Evolutionary conservation across 352 stramenopile species (phyloP).

Genomic region (Phytophthora brassicae): DNA sequence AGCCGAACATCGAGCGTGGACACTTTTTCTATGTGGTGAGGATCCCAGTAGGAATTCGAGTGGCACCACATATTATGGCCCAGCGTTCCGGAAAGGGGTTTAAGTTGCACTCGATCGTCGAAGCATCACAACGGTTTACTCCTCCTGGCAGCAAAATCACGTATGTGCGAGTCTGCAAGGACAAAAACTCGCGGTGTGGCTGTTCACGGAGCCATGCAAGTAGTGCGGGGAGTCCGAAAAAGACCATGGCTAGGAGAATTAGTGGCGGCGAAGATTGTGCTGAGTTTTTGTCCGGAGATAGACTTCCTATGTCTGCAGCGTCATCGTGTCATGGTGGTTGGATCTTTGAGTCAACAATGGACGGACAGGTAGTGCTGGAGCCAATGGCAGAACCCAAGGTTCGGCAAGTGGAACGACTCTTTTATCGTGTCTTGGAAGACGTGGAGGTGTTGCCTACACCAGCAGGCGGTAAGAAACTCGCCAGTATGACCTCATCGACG

Average conservation of each 20-base stretch:
- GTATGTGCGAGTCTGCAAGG: constrained; percentile 80
- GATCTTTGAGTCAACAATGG: constrained; percentile 88
- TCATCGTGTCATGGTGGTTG: constrained; percentile 68
- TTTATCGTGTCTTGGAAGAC: constrained; percentile 77
- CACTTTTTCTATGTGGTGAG: constrained; percentile 87
- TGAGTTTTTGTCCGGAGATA: constrained; percentile 9
- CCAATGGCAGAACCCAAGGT: constrained; percentile 58
- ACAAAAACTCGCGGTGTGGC: constrained; percentile 64
- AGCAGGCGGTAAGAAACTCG: constrained; percentile 14
- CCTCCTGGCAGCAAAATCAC: constrained; percentile 81
- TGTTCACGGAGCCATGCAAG: constrained; percentile 49
- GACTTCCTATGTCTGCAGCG: constrained; percentile 17
- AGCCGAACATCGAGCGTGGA: constrained; percentile 67
- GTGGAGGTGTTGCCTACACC: constrained; percentile 69
- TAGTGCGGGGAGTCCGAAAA: constrained; percentile 28
- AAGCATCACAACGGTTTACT: constrained; percentile 82
- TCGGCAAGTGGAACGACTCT: constrained; percentile 74
- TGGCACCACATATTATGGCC: constrained; percentile 83
- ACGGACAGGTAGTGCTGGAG: constrained; percentile 76
- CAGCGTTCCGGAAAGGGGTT: constrained; percentile 79
- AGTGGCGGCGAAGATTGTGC: constrained; percentile 9
- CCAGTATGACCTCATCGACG: constrained; percentile 3
- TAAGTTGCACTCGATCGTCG: constrained; percentile 81
- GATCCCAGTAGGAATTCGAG: constrained; percentile 81
- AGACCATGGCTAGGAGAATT: constrained; percentile 23